These are phyloP conservation scores for Mycocentrospora acerina DNA, from an alignment of 2,329 filamentous ascomycete species.

Conservation along the genomic window DNA sequence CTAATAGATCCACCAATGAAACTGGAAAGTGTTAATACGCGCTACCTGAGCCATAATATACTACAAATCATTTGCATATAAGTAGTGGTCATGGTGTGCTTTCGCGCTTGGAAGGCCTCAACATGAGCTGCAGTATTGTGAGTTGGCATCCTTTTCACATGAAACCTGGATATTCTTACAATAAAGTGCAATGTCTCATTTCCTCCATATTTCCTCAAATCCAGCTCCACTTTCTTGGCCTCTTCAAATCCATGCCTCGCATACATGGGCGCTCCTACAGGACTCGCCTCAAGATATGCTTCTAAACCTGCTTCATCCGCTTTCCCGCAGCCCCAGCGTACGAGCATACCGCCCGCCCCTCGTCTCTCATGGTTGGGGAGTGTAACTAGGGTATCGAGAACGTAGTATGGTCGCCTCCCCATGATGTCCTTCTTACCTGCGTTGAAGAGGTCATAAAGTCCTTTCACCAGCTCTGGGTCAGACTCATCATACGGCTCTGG, in stretches of 20 bases:
- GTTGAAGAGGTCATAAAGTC: slow-evolving; percentile 24
- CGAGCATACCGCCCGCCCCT: slow-evolving; percentile 36
- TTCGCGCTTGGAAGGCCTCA: too few relatives aligned
- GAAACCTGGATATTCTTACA: slow-evolving; percentile 21
- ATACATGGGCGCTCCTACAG: slow-evolving; percentile 38
- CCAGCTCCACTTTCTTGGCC: slow-evolving; percentile 29
- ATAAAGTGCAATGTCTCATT: slow-evolving; percentile 28
- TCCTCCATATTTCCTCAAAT: slow-evolving; percentile 32
- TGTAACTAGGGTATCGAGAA: slow-evolving; percentile 36
- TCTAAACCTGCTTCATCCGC: slow-evolving; percentile 36
- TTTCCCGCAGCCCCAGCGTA: slow-evolving; percentile 33
- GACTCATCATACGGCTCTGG: slow-evolving; percentile 33
- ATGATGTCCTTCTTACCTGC: slow-evolving; percentile 27
- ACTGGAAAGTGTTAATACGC: too few relatives aligned
- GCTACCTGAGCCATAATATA: too few relatives aligned
- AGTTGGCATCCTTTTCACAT: not conserved
- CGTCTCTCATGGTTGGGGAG: slow-evolving; percentile 29
- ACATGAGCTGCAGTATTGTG: not conserved
- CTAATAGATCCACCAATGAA: too few relatives aligned
- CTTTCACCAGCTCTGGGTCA: slow-evolving; percentile 22
- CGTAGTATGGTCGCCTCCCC: slow-evolving; percentile 25
- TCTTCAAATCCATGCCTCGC: slow-evolving; percentile 31
- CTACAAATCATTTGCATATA: too few relatives aligned
- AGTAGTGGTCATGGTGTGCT: too few relatives aligned
- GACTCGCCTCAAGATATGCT: slow-evolving; percentile 36